phyloP scores from a whole-genome alignment of 129 eudicot genomes.

The Logfia minima region DNA sequence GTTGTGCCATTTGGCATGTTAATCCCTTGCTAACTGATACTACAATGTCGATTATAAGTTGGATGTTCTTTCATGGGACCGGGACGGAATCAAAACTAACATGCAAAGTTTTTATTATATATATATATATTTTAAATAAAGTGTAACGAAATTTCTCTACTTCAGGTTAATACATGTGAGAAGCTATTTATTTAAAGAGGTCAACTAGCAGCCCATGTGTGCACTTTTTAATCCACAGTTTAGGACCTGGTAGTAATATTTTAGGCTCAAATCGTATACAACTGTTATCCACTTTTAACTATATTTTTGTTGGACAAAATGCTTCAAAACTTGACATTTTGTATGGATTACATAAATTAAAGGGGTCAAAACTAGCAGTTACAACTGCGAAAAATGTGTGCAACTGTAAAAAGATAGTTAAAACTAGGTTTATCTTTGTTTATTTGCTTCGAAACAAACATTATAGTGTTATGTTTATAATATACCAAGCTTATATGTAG shows the following conservation, averaged over 20 bases:
- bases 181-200: not conserved
- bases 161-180: not conserved
- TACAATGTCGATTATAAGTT: not conserved
- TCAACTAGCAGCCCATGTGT: slow-evolving; percentile 41
- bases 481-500: not conserved
- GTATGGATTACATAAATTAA: not conserved
- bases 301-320: not conserved
- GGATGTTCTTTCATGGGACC: slow-evolving; percentile 23
- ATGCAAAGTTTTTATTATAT: not conserved
- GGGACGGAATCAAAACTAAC: slow-evolving; percentile 3
- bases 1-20: slow-evolving; percentile 32
- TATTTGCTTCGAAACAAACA: no score
- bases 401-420: not conserved
- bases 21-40: slow-evolving; percentile 6
- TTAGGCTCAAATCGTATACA: not conserved
- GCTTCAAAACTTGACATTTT: not conserved
- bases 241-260: not conserved
- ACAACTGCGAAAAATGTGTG: not conserved
- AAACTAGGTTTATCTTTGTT: no score
- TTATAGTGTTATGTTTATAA: no score
- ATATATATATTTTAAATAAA: no score
- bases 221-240: not conserved
- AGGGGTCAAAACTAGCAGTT: not conserved
- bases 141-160: not conserved
- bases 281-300: no score